phyloP scores from a whole-genome alignment of 768 basidiomycete species.

The Xerocomellus amylosporus region DNA sequence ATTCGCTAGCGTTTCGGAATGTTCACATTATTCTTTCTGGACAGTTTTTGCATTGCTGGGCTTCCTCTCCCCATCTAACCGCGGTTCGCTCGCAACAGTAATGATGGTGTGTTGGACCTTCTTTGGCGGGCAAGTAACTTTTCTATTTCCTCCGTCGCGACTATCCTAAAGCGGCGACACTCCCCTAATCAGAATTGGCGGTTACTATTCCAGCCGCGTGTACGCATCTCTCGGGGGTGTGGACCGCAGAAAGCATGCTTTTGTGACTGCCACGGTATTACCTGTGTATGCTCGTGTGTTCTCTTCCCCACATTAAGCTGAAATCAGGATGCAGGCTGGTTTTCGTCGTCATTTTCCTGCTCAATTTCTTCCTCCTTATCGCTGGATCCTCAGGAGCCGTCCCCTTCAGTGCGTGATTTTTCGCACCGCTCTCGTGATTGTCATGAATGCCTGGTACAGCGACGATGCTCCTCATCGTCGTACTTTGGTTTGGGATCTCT shows the following conservation, averaged over 20 bases:
- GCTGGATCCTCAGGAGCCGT: conserved; percentile 93
- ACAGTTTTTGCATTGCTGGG: conserved; percentile 88
- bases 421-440: not conserved
- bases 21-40: conserved; percentile 1
- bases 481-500: conserved; percentile 93
- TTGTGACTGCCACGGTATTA: conserved; percentile 83
- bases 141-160: not conserved
- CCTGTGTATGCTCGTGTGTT: conserved; percentile 61
- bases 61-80: conserved; percentile 93
- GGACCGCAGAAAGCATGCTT: conserved; percentile 76
- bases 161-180: not conserved
- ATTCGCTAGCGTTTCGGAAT: not conserved
- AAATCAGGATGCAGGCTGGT: conserved; percentile 52
- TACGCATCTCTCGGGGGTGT: conserved; percentile 73
- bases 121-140: conserved; percentile 67
- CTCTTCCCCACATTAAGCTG: conserved; percentile 1
- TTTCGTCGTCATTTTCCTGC: conserved; percentile 82
- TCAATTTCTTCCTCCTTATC: conserved; percentile 84
- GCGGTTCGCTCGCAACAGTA: conserved; percentile 83
- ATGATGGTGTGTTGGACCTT: conserved; percentile 79
- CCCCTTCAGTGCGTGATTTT: conserved; percentile 67
- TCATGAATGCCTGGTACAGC: conserved; percentile 39
- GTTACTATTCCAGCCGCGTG: conserved; percentile 82
- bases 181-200: conserved; percentile 59
- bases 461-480: conserved; percentile 79